phyloP scores from a whole-genome alignment of 2,329 filamentous ascomycete genomes.

The Alternaria ventricosa region DNA sequence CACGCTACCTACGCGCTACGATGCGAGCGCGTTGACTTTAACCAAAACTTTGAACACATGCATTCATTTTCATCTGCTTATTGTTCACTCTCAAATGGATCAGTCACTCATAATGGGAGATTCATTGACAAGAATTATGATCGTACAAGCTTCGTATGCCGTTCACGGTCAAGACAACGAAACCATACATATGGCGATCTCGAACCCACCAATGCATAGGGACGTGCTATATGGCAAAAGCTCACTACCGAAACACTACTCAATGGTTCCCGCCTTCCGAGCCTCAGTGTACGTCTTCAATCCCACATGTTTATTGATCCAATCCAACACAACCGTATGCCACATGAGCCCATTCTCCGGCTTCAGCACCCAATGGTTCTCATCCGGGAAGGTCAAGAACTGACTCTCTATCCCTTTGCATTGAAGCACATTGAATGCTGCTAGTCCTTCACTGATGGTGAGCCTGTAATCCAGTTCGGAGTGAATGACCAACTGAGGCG shows the following conservation, averaged over 20 bases:
- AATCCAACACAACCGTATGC: conserved; percentile 84
- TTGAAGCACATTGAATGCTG: conserved; percentile 87
- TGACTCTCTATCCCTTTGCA: conserved; percentile 75
- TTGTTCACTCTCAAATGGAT: neutral
- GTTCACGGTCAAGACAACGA: neutral
- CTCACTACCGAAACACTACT: neutral
- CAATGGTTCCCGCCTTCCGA: conserved; percentile 8
- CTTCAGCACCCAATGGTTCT: conserved; percentile 85
- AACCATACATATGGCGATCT: neutral
- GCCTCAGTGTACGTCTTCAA: conserved; percentile 52
- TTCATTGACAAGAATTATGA: neutral
- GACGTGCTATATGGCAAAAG: neutral
- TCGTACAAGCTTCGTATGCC: neutral
- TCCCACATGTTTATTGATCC: conserved; percentile 69
- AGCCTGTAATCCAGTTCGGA: conserved; percentile 89
- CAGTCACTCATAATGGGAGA: neutral
- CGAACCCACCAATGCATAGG: neutral
- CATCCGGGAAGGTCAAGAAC: conserved; percentile 81
- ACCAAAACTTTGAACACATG: neutral
- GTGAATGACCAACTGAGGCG: conserved; percentile 89
- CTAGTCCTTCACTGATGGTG: conserved; percentile 81
- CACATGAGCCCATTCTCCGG: conserved; percentile 90
- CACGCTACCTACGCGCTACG: neutral
- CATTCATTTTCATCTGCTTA: neutral
- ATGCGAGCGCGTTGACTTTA: neutral